Base-by-base conservation (phyloP, 441 rosid genomes). In the Macaranga tanarius region DNA sequence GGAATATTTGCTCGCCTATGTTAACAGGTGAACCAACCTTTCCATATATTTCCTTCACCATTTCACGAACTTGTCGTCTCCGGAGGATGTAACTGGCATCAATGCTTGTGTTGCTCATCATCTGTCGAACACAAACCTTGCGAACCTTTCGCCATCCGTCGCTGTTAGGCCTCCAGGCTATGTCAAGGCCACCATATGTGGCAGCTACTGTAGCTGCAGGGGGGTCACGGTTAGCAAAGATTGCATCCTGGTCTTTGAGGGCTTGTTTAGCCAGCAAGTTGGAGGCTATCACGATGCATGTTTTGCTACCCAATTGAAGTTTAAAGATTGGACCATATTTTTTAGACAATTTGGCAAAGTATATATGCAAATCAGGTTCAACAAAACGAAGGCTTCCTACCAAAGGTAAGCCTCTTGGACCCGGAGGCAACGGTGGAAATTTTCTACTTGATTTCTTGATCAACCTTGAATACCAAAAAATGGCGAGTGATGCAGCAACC, bases 291-390 rank as follows among this genome's bases (percentile, higher is more conserved):
- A 26, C 20, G 5, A 28, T 26, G 13, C 62, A 59, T 12, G 62
- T 59, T 25, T 58, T 58, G 19, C 62, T 26, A 13, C 62, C 38
- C 62, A 58, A 26, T 58, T 58, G 34, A 2, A 26, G 40, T 58
- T 23, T 26, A 26, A 58, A 57, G 61, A 57, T 57, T 23, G 61
- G 34, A 12, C 62, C 62, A 25, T 58, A 58, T 1, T 10, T 58
- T 58, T 58, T 25, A 23, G 62, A 58, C 62, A 58, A 26, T 58
- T 58, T 58, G 62, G 61, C 61, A 22, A 57, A 25, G 61, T 57
- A 57, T 10, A 6, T 10, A 9, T 57, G 31, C 3, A 57, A 25
- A 2, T 23, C 31, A 57, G 61, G 34, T 57, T 57, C 61, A 10
- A 57, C 16, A 23, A 57, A 57, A 25, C 34, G 61, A 23, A 57